A percentile compares a stretch with the other conserved stretches of the same genome.
Evolutionary conservation across 352 stramenopile species (phyloP).

Genomic region (Phytopythium aichiense): DNA sequence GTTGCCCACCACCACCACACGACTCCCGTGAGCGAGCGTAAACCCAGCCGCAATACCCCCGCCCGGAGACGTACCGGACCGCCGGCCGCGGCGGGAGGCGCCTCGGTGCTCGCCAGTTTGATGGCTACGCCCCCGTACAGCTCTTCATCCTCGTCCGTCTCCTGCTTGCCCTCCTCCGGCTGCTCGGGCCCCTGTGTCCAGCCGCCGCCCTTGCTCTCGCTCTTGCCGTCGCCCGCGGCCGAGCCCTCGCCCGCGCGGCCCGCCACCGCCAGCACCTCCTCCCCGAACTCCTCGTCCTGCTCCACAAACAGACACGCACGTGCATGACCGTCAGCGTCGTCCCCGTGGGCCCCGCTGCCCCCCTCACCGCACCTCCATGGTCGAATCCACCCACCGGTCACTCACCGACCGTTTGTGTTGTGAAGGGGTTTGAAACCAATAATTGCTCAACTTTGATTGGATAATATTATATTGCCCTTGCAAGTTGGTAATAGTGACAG

Average conservation of each 20-base stretch:
- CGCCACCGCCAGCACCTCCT: slow-evolving; percentile 57
- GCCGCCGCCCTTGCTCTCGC: slow-evolving; percentile 6
- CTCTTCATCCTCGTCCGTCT: slow-evolving; percentile 72
- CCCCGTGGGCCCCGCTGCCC: not conserved
- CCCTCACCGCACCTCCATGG: slow-evolving; percentile 15
- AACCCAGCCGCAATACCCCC: not conserved
- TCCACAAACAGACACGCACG: not conserved
- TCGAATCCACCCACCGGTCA: slow-evolving; percentile 1
- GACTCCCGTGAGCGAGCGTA: not conserved
- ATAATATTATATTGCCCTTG: too few relatives aligned
- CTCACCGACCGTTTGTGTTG: too few relatives aligned
- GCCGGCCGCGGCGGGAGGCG: not conserved
- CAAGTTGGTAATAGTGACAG: too few relatives aligned
- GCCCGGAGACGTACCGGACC: not conserved
- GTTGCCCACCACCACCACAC: not conserved
- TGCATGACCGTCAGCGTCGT: not conserved
- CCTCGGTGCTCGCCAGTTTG: slow-evolving; percentile 22
- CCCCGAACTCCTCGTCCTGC: slow-evolving; percentile 78
- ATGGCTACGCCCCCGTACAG: slow-evolving; percentile 80
- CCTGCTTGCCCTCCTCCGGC: slow-evolving; percentile 16
- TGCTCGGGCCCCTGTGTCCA: slow-evolving; percentile 12
- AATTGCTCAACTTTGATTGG: too few relatives aligned
- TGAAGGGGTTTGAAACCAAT: too few relatives aligned
- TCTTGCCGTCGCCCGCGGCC: slow-evolving; percentile 10
- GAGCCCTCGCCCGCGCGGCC: slow-evolving; percentile 24